A percentile compares a stretch with the other conserved stretches of the same genome.
phyloP scores from a whole-genome alignment of 176 grass and related monocot species.

The Carex kokanica region DNA sequence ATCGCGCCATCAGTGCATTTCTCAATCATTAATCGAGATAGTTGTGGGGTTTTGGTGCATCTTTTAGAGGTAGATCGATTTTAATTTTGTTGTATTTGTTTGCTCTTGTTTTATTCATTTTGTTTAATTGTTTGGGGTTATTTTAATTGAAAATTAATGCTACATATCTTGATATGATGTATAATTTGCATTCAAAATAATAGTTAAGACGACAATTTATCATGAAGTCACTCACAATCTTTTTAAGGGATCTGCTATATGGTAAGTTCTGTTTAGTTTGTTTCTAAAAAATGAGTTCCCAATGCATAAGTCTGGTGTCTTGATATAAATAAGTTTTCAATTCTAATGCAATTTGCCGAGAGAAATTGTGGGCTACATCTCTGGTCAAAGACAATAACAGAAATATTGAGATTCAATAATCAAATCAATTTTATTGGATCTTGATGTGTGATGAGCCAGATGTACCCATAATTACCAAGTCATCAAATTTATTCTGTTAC shows the following conservation, averaged over 20 bases:
- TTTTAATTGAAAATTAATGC: background rate
- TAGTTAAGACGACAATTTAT: background rate
- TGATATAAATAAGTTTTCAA: background rate
- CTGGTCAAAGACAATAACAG: background rate
- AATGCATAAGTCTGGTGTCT: background rate
- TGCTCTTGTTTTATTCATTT: background rate
- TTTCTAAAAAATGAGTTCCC: background rate
- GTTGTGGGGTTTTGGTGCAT: background rate
- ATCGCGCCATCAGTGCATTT: conserved; percentile 18
- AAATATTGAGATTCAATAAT: background rate
- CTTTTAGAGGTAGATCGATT: conserved; percentile 10
- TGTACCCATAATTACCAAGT: background rate
- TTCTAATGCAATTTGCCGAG: background rate
- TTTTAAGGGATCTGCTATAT: background rate
- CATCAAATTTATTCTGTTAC: background rate
- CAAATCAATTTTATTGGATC: background rate
- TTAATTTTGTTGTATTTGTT: background rate
- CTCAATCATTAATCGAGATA: conserved; percentile 18
- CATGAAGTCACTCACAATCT: background rate
- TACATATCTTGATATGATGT: background rate
- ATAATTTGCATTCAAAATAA: background rate
- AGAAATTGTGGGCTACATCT: background rate
- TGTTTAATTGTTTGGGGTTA: background rate
- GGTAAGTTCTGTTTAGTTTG: background rate
- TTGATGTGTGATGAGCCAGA: background rate